A percentile compares a stretch with the other conserved stretches of the same genome.
Conservation (phyloP, 2,329 filamentous ascomycete genomes). For the Rutstroemia sp. region DNA sequence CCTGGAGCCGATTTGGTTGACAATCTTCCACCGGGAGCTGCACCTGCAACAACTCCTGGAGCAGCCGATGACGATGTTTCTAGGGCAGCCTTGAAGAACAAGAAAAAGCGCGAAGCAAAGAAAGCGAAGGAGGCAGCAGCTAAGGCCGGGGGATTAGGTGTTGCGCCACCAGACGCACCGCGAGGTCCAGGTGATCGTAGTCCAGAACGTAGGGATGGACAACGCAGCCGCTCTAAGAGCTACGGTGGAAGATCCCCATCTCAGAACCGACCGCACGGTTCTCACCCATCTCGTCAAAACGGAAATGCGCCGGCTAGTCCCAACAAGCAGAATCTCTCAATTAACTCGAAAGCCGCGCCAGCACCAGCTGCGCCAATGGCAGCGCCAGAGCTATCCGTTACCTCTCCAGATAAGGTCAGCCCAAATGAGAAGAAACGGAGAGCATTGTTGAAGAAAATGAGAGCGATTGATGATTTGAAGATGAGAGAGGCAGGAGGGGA, state of each 20-base stretch:
- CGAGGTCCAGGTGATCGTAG: conserved; percentile 23
- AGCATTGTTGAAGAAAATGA: conserved; percentile 91
- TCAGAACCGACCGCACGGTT: conserved; percentile 36
- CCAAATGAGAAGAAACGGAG: conserved; percentile 93
- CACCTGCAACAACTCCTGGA: conserved; percentile 52
- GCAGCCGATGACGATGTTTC: conserved; percentile 62
- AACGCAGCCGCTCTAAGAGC: conserved; percentile 43
- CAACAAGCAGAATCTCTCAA: conserved; percentile 29
- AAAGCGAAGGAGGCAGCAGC: conserved; percentile 77
- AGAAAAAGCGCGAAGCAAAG: conserved; percentile 95
- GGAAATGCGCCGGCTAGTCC: conserved; percentile 4
- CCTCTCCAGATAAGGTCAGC: conserved; percentile 45
- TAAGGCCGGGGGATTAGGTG: conserved; percentile 39
- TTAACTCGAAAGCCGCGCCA: conserved; percentile 16
- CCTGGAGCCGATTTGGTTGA: conserved; percentile 76
- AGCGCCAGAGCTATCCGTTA: conserved; percentile 43
- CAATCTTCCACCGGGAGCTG: conserved; percentile 59
- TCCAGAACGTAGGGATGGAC: conserved; percentile 43
- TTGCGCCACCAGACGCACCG: conserved; percentile 19
- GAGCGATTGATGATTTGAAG: conserved; percentile 95
- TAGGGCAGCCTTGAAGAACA: conserved; percentile 87
- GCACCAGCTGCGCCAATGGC: conserved; percentile 22
- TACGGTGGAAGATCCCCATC: conserved; percentile 39
- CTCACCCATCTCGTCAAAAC: conserved; percentile 29
- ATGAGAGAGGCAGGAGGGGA: conserved; percentile 92